A percentile compares a stretch with the other conserved stretches of the same genome.
Evolutionary conservation across 371 early-diverging fungal genomes (phyloP).

Genomic region (Haplosporangium sp.): DNA sequence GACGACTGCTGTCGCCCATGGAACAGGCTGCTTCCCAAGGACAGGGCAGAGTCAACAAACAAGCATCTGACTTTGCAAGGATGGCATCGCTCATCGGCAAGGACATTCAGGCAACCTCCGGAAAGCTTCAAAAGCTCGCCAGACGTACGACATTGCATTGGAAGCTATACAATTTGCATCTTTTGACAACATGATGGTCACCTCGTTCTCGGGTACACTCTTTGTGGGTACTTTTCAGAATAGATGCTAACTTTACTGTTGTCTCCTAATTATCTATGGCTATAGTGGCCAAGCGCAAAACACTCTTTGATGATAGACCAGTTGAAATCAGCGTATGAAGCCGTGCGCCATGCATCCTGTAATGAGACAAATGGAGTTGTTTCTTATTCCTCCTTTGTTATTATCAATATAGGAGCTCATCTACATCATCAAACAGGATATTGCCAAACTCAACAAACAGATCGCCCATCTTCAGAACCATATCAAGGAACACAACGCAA

Average conservation of each 20-base stretch:
- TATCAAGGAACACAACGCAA: constrained; percentile 50
- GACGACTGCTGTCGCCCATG: constrained; percentile 22
- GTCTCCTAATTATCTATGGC: not conserved
- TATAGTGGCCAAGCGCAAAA: constrained; percentile 79
- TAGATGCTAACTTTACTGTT: no score
- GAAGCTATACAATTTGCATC: not conserved
- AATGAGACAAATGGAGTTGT: not conserved
- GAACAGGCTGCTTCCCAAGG: constrained; percentile 9
- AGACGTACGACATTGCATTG: constrained; percentile 59
- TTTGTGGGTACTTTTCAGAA: no score
- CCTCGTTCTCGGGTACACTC: no score
- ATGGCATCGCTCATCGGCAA: constrained; percentile 73
- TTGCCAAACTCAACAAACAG: constrained; percentile 91
- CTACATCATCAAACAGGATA: constrained; percentile 94
- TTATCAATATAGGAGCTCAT: constrained; percentile 80
- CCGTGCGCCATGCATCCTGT: no score
- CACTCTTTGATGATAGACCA: constrained; percentile 80
- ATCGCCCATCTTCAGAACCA: constrained; percentile 85
- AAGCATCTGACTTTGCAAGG: constrained; percentile 63
- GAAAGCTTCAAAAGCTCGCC: constrained; percentile 74
- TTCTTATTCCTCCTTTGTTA: not conserved
- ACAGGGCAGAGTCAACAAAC: not conserved
- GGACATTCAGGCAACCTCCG: constrained; percentile 68
- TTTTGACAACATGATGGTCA: no score
- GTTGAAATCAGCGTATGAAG: constrained; percentile 74